Evolutionary conservation across 352 stramenopile genomes (phyloP).

Genomic region (Albugo laibachii): DNA sequence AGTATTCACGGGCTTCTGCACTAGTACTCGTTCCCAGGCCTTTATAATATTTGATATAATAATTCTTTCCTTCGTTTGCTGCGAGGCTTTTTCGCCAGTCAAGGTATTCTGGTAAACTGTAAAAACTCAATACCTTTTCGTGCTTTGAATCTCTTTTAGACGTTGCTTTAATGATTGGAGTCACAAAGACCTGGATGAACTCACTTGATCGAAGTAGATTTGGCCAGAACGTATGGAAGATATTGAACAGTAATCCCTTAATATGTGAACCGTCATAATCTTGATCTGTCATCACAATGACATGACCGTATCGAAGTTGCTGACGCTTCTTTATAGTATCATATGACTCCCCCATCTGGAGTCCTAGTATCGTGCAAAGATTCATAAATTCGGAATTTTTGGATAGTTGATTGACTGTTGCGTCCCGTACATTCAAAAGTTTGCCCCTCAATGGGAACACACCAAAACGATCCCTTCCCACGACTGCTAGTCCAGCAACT

Average conservation of each 20-base stretch:
- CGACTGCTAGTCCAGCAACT: slow-evolving; percentile 94
- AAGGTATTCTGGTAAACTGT: slow-evolving; percentile 93
- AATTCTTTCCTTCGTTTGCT: slow-evolving; percentile 51
- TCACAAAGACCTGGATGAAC: slow-evolving; percentile 99
- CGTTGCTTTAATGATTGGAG: slow-evolving; percentile 95
- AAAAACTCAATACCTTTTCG: slow-evolving; percentile 79
- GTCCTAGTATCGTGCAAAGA: slow-evolving; percentile 93
- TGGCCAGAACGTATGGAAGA: slow-evolving; percentile 98
- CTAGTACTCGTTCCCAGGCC: slow-evolving; percentile 97
- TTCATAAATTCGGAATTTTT: slow-evolving; percentile 93
- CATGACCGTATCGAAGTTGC: slow-evolving; percentile 93
- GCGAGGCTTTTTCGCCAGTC: slow-evolving; percentile 79
- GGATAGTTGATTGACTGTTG: slow-evolving; percentile 59
- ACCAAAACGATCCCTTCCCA: slow-evolving; percentile 96
- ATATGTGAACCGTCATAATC: slow-evolving; percentile 98
- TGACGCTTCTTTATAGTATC: slow-evolving; percentile 74
- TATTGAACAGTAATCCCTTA: slow-evolving; percentile 98
- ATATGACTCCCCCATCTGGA: slow-evolving; percentile 94
- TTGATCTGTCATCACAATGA: slow-evolving; percentile 99
- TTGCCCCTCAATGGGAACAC: slow-evolving; percentile 98
- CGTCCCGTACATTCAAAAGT: slow-evolving; percentile 79
- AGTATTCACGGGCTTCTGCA: slow-evolving; percentile 95
- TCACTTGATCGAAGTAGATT: slow-evolving; percentile 80
- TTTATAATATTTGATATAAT: slow-evolving; percentile 98
- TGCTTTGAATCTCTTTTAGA: slow-evolving; percentile 27